Evolutionary conservation across 148 eudicot species (phyloP).

Genomic region (Bassia scoparia): DNA sequence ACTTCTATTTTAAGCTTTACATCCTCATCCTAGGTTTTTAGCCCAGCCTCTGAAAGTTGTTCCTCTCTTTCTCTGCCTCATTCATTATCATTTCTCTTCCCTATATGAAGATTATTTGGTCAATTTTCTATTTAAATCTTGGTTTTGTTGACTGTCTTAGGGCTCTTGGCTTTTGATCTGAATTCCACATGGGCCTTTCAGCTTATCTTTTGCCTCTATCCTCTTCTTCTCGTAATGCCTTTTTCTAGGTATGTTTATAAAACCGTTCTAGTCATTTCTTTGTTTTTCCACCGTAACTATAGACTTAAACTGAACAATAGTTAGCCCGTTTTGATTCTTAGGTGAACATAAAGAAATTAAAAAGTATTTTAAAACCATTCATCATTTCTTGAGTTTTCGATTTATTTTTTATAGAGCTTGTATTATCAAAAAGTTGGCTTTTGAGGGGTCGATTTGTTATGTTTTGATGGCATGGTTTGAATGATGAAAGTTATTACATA

Average conservation of each 20-base stretch:
- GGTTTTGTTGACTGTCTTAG: neutral
- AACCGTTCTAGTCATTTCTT: neutral
- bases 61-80: neutral
- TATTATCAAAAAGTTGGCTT: neutral
- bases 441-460: neutral
- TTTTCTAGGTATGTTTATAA: neutral
- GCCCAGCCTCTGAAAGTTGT: neutral
- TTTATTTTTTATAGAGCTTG: neutral
- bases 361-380: neutral
- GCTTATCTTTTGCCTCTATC: neutral
- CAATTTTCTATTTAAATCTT: neutral
- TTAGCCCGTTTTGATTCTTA: neutral
- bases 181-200: neutral
- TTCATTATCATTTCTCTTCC: neutral
- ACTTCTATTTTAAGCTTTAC: too few relatives aligned
- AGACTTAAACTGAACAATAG: neutral
- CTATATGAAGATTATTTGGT: neutral
- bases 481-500: neutral
- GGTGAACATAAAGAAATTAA: neutral
- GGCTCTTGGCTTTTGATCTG: neutral
- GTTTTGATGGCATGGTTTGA: neutral
- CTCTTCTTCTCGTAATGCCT: neutral
- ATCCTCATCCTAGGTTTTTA: neutral
- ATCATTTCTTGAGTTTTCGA: neutral
- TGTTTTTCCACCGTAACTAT: neutral